Base-by-base conservation (phyloP, 164 flowering plant genomes). In the Santalum album region DNA sequence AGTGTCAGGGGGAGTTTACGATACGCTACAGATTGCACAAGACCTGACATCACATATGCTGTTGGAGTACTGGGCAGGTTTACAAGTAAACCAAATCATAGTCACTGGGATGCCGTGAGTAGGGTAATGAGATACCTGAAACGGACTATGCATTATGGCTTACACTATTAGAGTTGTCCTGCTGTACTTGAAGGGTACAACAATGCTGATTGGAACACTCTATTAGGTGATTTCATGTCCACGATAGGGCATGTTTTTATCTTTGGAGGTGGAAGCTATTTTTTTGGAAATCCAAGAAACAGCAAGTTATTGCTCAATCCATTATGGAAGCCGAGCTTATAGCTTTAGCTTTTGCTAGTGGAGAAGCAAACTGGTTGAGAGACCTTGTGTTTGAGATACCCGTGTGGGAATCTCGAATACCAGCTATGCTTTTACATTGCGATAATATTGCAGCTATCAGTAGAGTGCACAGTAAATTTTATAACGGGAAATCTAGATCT, bases 201-300 rank as follows among this genome's bases (percentile, higher is more conserved):
- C 0, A 59, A 67, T 60, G 63, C 65, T 9, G 55, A 59, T 65
- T 68, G 60, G 70, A 60, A 47, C 2, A 52, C 47, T 18, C 19
- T 27, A 25, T n/a, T 6, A 0, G 56, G 32, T 11, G 59, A 68
- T 51, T 6, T 44, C 21, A 29, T 15, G 7, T 61, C 67, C 1
- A 65, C 60, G 1, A 54, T 26, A 53, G 68, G 62, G 2, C 62
- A 50, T 49, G 42, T 67, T 0, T 64, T 64, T 45, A 24, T 44
- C 0, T 9, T 67, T 12, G 72, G 49, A 0, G 65, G 61, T 29
- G 60, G 67, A 15, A 53, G n/a, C n/a, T 48, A 12, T 51, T 74
- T 17, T 60, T 50, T 24, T 70, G 52, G 59, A 55, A 17, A 6
- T 67, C 74, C 2, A 73, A 69, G 61, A 73, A 69, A 29, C 62